Evolutionary conservation across 768 basidiomycete genomes (phyloP).

Genomic region (Tulasnella sp.): DNA sequence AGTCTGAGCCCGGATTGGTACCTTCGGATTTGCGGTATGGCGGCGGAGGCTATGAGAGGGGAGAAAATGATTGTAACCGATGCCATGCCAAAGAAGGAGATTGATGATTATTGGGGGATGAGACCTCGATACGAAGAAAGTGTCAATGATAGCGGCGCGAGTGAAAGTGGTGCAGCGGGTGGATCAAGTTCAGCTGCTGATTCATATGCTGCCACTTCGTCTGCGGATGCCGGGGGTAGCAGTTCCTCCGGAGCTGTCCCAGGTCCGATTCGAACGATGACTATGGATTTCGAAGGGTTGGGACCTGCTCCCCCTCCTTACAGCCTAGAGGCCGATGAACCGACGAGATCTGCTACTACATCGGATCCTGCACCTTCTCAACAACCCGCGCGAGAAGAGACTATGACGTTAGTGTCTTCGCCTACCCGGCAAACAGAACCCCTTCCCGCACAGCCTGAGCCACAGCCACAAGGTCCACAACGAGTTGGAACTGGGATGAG

Average conservation of each 20-base stretch:
- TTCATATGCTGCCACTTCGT: neutral
- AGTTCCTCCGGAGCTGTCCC: neutral
- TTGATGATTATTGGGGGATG: conserved; percentile 61
- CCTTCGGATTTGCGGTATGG: conserved; percentile 65
- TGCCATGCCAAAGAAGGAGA: conserved; percentile 53
- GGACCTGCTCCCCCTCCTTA: conserved; percentile 9
- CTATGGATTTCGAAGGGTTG: conserved; percentile 9
- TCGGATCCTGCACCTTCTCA: no score
- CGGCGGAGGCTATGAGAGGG: conserved; percentile 50
- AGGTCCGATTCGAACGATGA: conserved; percentile 1
- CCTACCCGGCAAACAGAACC: no score
- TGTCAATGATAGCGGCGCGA: neutral
- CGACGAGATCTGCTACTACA: neutral
- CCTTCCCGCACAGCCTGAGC: no score
- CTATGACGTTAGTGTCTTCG: no score
- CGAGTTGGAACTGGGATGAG: no score
- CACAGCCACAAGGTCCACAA: no score
- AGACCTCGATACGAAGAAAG: conserved; percentile 32
- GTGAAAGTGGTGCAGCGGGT: neutral
- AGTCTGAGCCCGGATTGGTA: conserved; percentile 76
- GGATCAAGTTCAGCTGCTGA: conserved; percentile 1
- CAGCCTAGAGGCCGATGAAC: neutral
- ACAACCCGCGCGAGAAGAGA: no score
- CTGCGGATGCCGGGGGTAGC: neutral
- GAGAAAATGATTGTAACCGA: conserved; percentile 46